phyloP scores from a whole-genome alignment of 331 rosid genomes.

The Saraca asoca region DNA sequence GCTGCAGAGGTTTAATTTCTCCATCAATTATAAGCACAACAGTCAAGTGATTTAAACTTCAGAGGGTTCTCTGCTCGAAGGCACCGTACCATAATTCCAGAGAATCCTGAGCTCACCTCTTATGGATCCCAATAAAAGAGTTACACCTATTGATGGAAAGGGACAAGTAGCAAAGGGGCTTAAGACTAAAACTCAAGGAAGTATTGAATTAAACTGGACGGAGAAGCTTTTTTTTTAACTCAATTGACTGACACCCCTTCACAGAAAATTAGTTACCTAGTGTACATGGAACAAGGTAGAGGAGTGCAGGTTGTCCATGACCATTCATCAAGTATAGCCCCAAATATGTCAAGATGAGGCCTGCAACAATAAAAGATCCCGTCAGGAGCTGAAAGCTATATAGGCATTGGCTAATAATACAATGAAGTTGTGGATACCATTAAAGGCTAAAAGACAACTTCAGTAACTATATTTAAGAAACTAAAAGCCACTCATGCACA shows the following conservation, averaged over 20 bases:
- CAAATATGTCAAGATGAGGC: conserved; percentile 69
- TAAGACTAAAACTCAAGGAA: neutral
- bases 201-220: too few relatives aligned
- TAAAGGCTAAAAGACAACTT: too few relatives aligned
- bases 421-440: too few relatives aligned
- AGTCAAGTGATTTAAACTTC: conserved; percentile 39
- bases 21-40: too few relatives aligned
- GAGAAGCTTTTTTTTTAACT: too few relatives aligned
- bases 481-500: too few relatives aligned
- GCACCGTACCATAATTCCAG: conserved; percentile 60
- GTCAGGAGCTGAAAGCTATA: conserved; percentile 21
- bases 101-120: conserved; percentile 73
- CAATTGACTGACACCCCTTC: too few relatives aligned
- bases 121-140: conserved; percentile 55
- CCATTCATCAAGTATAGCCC: conserved; percentile 85
- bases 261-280: conserved; percentile 73
- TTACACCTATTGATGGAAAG: conserved; percentile 52
- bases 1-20: too few relatives aligned
- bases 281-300: conserved; percentile 96
- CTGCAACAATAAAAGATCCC: conserved; percentile 44
- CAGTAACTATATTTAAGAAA: too few relatives aligned
- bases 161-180: conserved; percentile 11
- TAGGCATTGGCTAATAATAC: too few relatives aligned
- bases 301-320: conserved; percentile 97
- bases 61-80: conserved; percentile 37